Evolutionary conservation across 768 basidiomycete genomes (phyloP), one percentile per base, ranked within the genome.

Genomic region (Pleurotus sapidus): DNA sequence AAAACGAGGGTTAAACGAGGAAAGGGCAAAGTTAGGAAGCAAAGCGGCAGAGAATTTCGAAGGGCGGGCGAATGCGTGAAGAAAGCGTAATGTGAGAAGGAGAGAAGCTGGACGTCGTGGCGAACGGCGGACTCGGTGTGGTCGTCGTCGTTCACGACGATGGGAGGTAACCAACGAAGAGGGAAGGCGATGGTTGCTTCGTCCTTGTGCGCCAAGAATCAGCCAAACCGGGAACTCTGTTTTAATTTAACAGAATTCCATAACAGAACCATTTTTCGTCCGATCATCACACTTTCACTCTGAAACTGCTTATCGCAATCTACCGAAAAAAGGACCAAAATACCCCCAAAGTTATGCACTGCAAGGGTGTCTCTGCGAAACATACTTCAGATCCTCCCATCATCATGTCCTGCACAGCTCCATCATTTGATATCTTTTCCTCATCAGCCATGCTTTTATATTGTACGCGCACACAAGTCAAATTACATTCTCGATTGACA

Each of bases 101-200:
- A 56, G 34, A 15, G 46, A 46, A 46, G 43, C 43, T 56, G 23
- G 43, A 46, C 42, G 55, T 47, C 55, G 55, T 56, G 42, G 14
- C 55, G 55, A 47, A 56, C 55, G 55, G 37, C 46, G 46, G 37
- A 42, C 15, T 40, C 38, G 37, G 38, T 25, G 51, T 54, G 6
- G 51, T 54, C 51, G 51, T 54, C 51, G 51, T 54, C 55, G 55
- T 27, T 47, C 43, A 56, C 43, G 55, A 56, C 42, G 55, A 46
- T 47, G 55, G 55, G 55, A 56, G 42, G 55, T 38, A 56, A 56
- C 43, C 42, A 47, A 56, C 43, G 23, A 39, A 27, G n/a, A 56
- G 45, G 30, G 25, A 38, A 12, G 53, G 23, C 1, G 20, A 18
- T 45, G 30, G 40, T 54, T 39, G 38, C 20, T 50, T 34, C 49